These are phyloP conservation scores for Trypanosoma theileri DNA, from an alignment of 208 protist species.

Conservation along the genomic window DNA sequence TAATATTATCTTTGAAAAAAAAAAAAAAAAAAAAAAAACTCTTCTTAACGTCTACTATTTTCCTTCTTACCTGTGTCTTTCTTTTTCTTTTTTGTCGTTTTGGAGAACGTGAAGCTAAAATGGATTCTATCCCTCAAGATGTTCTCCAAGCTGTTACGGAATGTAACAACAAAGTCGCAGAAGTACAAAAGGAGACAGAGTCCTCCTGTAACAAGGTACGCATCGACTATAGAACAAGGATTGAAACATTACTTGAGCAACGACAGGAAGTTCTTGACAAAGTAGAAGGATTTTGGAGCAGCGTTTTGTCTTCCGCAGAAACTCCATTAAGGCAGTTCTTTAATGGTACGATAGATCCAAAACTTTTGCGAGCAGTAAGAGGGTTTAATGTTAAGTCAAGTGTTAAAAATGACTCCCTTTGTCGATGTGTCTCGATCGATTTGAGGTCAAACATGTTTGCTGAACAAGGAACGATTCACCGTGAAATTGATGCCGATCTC, in stretches of 20 bases:
- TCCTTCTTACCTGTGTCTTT: neutral
- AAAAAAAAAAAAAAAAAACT: conserved; percentile 6
- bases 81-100: conserved; percentile 31
- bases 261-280: conserved; percentile 44
- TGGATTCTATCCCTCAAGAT: conserved; percentile 22
- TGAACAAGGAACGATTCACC: conserved; percentile 55
- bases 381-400: conserved; percentile 53
- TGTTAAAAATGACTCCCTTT: conserved; percentile 40
- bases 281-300: conserved; percentile 64
- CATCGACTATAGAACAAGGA: conserved; percentile 43
- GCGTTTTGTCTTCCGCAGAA: conserved; percentile 38
- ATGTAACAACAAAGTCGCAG: conserved; percentile 39
- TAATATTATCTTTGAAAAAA: neutral
- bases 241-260: conserved; percentile 63
- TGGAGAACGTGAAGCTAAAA: conserved; percentile 7
- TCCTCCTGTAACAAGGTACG: conserved; percentile 26
- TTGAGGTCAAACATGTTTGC: conserved; percentile 75
- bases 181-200: conserved; percentile 41
- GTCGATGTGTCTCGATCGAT: conserved; percentile 48
- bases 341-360: conserved; percentile 80
- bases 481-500: conserved; percentile 50
- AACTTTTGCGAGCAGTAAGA: conserved; percentile 70
- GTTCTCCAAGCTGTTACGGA: conserved; percentile 33
- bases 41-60: neutral
- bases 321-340: conserved; percentile 46